Evolutionary conservation across 164 flowering plant genomes (phyloP).

Genomic region (Macadamia integrifolia): DNA sequence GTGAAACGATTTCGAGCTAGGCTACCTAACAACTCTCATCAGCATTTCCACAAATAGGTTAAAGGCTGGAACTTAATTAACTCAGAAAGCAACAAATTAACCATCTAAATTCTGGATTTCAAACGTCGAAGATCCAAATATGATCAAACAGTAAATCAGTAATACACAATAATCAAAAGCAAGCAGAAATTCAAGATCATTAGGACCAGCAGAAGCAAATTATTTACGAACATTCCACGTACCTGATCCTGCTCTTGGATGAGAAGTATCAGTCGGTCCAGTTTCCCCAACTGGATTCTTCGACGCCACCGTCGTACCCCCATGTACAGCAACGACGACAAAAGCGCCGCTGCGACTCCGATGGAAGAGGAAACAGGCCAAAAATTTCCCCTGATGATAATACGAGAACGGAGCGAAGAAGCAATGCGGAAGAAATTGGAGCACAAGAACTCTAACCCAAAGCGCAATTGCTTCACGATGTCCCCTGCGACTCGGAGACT

Average conservation of each 20-base stretch:
- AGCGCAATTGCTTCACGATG: not conserved
- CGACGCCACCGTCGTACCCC: constrained; percentile 1
- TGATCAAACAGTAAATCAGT: not conserved
- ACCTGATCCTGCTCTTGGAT: constrained; percentile 6
- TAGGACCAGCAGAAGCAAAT: not conserved
- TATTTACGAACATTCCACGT: not conserved
- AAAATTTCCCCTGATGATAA: not conserved
- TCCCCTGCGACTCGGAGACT: not conserved
- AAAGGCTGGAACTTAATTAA: not conserved
- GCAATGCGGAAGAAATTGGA: not conserved
- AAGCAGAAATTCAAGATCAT: not conserved
- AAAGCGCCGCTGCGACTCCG: not conserved
- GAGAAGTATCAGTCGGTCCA: constrained; percentile 8
- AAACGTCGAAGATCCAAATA: too few relatives aligned
- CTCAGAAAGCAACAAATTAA: too few relatives aligned
- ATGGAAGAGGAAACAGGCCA: not conserved
- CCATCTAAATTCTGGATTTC: too few relatives aligned
- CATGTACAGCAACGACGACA: constrained; percentile 4
- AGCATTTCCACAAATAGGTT: not conserved
- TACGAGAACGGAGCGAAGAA: constrained; percentile 1
- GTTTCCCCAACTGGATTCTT: not conserved
- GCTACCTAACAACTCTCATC: not conserved
- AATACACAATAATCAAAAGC: too few relatives aligned
- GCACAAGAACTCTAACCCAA: constrained; percentile 1
- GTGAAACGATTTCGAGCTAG: too few relatives aligned